phyloP scores from a whole-genome alignment of 202 grass and related monocot species.

The Cymbopogon flexuosus region DNA sequence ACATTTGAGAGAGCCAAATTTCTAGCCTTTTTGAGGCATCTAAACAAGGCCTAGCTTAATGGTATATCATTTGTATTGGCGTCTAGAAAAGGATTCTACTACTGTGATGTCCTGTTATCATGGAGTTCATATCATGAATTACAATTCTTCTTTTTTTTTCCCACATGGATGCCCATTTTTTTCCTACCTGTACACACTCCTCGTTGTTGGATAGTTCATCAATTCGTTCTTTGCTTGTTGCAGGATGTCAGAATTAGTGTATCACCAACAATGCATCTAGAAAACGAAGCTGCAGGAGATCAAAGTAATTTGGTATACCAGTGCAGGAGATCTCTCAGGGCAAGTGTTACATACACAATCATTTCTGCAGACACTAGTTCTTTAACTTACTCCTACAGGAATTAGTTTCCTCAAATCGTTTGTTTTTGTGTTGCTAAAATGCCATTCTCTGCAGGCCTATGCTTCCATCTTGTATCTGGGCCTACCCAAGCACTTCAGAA shows the following conservation, averaged over 20 bases:
- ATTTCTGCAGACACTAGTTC: background rate
- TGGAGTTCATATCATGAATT: background rate
- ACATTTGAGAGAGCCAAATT: too few relatives aligned
- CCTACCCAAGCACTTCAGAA: slow-evolving; percentile 42
- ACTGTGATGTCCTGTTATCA: background rate
- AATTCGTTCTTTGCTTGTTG: background rate
- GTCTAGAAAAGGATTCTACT: background rate
- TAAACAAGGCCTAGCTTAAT: too few relatives aligned
- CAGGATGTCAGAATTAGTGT: slow-evolving; percentile 52
- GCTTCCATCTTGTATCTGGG: slow-evolving; percentile 59
- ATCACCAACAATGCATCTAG: background rate
- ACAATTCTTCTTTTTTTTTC: background rate
- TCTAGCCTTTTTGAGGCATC: too few relatives aligned
- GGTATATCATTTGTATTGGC: background rate
- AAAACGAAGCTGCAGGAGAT: background rate
- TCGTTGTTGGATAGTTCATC: background rate
- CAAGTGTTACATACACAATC: slow-evolving; percentile 6
- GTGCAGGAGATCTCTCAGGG: slow-evolving; percentile 49
- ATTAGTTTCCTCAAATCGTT: background rate
- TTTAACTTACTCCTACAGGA: background rate
- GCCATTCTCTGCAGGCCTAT: slow-evolving; percentile 36
- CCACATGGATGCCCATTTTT: background rate
- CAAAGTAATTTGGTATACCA: slow-evolving; percentile 37
- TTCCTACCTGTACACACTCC: background rate
- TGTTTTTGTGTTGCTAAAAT: background rate